Percentiles rank a stretch among this genome's conserved stretches.
Evolutionary conservation across 208 protist genomes (phyloP).

Genomic region (Wallacemonas sp.): DNA sequence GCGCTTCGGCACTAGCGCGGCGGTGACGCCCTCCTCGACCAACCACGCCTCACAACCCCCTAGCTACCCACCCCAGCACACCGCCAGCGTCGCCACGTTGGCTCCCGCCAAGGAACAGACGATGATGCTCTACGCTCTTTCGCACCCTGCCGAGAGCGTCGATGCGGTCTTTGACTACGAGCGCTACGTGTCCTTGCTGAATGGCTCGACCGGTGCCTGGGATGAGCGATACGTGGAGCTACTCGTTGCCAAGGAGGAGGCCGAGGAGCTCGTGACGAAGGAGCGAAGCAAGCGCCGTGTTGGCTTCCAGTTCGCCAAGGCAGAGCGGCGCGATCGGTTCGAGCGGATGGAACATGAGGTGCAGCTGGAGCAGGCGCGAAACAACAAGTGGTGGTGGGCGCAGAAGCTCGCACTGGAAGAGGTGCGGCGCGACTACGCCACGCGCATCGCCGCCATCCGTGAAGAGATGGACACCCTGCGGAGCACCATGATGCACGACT

Average conservation of each 20-base stretch:
- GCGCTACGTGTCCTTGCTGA: slow-evolving; percentile 29
- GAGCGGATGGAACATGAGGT: slow-evolving; percentile 10
- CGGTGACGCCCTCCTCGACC: neutral
- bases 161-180: slow-evolving; percentile 89
- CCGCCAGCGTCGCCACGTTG: neutral
- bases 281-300: slow-evolving; percentile 10
- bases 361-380: slow-evolving; percentile 14
- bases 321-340: slow-evolving; percentile 18
- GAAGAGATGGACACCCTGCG: slow-evolving; percentile 12
- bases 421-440: slow-evolving; percentile 11
- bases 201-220: neutral
- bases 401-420: slow-evolving; percentile 33
- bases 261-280: slow-evolving; percentile 15
- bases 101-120: neutral
- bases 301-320: slow-evolving; percentile 7
- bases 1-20: neutral
- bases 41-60: neutral
- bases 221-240: slow-evolving; percentile 24
- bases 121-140: slow-evolving; percentile 6
- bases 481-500: slow-evolving; percentile 7
- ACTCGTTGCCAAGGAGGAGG: slow-evolving; percentile 24
- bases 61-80: neutral
- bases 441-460: slow-evolving; percentile 8
- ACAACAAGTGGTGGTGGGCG: slow-evolving; percentile 22
- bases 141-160: slow-evolving; percentile 27